Evolutionary conservation across 2,329 filamentous ascomycete species (phyloP).

Genomic region (Trichoderma breve): DNA sequence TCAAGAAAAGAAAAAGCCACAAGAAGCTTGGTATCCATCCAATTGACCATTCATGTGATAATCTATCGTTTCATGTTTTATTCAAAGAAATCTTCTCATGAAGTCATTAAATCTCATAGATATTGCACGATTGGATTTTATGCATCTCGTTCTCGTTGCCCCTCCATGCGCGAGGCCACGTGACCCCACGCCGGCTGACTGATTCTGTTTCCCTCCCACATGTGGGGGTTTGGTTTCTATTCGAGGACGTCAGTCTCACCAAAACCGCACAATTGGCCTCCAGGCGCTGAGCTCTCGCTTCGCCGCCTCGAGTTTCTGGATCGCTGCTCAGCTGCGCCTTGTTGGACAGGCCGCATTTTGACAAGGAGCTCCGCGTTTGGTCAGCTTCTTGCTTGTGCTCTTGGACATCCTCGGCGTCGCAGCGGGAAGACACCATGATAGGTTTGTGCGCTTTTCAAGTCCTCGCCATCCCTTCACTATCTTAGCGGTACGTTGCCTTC

Average conservation of each 20-base stretch:
- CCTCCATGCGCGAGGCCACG: constrained; percentile 5
- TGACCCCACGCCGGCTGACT: constrained; percentile 19
- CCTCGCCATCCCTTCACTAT: constrained; percentile 35
- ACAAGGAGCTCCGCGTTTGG: constrained; percentile 9
- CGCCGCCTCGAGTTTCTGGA: constrained; percentile 19
- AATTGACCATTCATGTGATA: background rate
- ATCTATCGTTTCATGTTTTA: background rate
- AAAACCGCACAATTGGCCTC: constrained; percentile 6
- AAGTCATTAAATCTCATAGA: background rate
- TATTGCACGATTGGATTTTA: background rate
- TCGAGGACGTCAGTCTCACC: constrained; percentile 21
- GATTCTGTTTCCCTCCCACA: constrained; percentile 10
- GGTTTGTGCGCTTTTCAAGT: constrained; percentile 37
- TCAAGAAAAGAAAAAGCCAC: background rate
- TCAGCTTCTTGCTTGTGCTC: constrained; percentile 25
- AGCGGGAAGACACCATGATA: constrained; percentile 42
- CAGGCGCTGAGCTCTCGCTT: constrained; percentile 17
- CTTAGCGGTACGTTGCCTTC: constrained; percentile 39
- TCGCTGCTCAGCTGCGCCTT: constrained; percentile 8
- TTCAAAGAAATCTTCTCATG: background rate
- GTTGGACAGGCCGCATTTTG: background rate
- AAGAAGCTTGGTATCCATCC: background rate
- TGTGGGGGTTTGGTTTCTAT: constrained; percentile 16
- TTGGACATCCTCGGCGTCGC: constrained; percentile 25
- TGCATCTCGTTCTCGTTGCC: background rate